These are phyloP conservation scores for Immersiporthe knoxdaviesiana DNA, from an alignment of 2,329 filamentous ascomycete species.

Conservation along the genomic window DNA sequence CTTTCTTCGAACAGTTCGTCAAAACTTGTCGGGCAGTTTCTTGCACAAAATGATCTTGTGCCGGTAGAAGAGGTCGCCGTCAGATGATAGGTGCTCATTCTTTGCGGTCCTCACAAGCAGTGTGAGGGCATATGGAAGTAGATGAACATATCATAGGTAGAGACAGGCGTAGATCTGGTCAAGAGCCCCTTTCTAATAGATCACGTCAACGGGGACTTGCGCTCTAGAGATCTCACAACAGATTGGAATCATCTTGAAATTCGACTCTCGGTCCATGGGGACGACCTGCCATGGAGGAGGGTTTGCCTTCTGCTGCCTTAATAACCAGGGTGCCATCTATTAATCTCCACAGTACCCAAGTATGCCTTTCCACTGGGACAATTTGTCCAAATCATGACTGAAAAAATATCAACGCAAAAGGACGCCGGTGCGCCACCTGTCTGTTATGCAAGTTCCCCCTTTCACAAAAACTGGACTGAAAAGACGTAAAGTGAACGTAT, in stretches of 20 bases:
- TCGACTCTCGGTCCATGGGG: not conserved
- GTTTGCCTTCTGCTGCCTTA: not conserved
- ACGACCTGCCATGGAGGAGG: not conserved
- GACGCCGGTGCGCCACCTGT: not conserved
- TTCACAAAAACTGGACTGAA: not conserved
- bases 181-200: not conserved
- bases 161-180: not conserved
- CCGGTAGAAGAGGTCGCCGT: not conserved
- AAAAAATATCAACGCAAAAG: not conserved
- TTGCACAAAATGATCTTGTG: not conserved
- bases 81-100: not conserved
- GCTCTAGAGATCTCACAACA: not conserved
- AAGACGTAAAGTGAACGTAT: not conserved
- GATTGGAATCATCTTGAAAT: not conserved
- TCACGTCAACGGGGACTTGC: not conserved
- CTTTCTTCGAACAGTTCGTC: not conserved
- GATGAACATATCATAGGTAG: not conserved
- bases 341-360: not conserved
- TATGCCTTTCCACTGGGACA: not conserved
- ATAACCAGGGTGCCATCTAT: not conserved
- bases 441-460: not conserved
- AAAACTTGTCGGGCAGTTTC: not conserved
- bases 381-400: not conserved
- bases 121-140: not conserved
- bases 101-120: not conserved